A percentile compares a stretch with the other conserved stretches of the same genome.
phyloP scores from a whole-genome alignment of 2,329 filamentous ascomycete species.

The Clarireedia monteithiana region DNA sequence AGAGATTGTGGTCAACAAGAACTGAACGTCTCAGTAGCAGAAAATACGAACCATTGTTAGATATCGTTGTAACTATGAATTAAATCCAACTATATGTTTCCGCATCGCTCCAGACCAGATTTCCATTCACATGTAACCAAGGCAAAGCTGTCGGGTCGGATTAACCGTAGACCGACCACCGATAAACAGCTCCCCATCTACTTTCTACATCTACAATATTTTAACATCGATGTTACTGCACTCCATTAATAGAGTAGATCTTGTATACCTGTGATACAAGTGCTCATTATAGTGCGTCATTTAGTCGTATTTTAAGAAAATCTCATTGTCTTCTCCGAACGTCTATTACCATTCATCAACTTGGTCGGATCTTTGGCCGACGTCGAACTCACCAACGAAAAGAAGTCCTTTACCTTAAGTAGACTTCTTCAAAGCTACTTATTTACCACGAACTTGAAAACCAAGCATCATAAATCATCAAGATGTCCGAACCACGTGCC shows the following conservation, averaged over 20 bases:
- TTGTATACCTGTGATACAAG: no score
- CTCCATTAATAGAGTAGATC: no score
- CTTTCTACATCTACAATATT: not conserved
- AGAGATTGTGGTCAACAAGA: no score
- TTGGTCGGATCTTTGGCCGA: no score
- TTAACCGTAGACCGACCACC: not conserved
- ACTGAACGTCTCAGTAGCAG: not conserved
- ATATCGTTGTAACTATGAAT: not conserved
- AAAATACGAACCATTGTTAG: not conserved
- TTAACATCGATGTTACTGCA: no score
- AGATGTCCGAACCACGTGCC: conserved; percentile 63
- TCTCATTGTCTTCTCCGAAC: no score
- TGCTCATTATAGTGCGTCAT: no score
- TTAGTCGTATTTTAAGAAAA: no score
- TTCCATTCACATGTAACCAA: conserved; percentile 5
- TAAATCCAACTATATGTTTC: not conserved
- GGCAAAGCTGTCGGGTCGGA: not conserved
- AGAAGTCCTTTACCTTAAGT: not conserved
- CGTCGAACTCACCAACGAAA: not conserved
- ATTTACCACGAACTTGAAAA: not conserved
- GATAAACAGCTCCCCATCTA: not conserved
- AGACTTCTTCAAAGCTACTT: not conserved
- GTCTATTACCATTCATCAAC: no score
- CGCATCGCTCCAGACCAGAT: not conserved
- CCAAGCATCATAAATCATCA: not conserved